Evolutionary conservation across 2,329 filamentous ascomycete genomes (phyloP).

Genomic region (Byssochlamys sp.): DNA sequence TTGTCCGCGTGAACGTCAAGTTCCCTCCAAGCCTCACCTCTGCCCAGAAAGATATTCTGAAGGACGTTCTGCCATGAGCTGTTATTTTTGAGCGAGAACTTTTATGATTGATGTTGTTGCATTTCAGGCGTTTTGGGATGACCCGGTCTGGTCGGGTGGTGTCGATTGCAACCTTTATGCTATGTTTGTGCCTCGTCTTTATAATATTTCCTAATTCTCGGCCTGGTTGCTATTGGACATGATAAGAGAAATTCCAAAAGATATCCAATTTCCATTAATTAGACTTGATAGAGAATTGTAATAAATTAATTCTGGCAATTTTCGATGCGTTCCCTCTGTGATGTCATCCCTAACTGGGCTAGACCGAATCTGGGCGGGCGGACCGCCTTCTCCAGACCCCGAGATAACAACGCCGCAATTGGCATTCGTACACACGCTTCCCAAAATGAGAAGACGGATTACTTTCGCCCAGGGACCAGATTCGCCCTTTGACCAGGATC

Average conservation of each 20-base stretch:
- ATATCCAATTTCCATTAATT: neutral
- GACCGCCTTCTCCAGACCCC: neutral
- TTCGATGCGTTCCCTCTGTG: neutral
- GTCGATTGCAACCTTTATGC: neutral
- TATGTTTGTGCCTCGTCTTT: neutral
- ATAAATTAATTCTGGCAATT: neutral
- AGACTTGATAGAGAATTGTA: neutral
- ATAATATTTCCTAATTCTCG: neutral
- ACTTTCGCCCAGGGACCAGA: slow-evolving; percentile 66
- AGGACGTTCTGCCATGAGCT: slow-evolving; percentile 57
- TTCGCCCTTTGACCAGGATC: slow-evolving; percentile 53
- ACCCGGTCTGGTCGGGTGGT: neutral
- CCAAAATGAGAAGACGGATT: slow-evolving; percentile 41
- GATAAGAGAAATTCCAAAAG: neutral
- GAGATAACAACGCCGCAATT: neutral
- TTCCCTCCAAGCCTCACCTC: slow-evolving; percentile 71
- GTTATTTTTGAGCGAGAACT: neutral
- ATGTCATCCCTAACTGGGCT: neutral
- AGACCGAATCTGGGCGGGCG: neutral
- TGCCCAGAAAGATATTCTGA: slow-evolving; percentile 70
- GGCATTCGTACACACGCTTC: neutral
- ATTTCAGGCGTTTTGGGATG: neutral
- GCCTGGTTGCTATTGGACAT: neutral
- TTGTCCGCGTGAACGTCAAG: slow-evolving; percentile 84
- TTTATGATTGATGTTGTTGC: neutral